phyloP scores from a whole-genome alignment of 2,329 filamentous ascomycete genomes.

The Akanthomyces uredinophilus region DNA sequence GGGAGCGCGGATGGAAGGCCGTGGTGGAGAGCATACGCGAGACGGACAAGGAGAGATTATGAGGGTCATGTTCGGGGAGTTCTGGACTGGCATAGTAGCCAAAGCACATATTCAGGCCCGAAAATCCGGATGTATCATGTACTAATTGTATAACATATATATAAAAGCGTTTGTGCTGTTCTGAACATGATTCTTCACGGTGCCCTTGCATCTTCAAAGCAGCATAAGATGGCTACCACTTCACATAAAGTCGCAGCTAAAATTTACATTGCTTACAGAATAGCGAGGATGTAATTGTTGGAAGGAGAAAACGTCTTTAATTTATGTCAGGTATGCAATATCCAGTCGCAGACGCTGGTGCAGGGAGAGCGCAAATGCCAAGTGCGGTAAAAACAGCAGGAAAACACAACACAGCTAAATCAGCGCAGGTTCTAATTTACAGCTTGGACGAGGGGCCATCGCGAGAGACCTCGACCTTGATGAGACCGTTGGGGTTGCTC shows the following conservation, averaged over 20 bases:
- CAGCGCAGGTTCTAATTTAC: neutral
- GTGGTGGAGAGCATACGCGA: slow-evolving; percentile 46
- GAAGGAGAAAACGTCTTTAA: neutral
- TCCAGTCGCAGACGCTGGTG: neutral
- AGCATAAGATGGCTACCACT: neutral
- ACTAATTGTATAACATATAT: slow-evolving; percentile 4
- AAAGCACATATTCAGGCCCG: neutral
- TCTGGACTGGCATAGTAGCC: neutral
- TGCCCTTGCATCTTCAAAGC: too few species aligned
- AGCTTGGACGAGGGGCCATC: slow-evolving; percentile 8
- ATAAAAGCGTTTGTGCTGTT: neutral
- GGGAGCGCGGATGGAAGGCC: slow-evolving; percentile 48
- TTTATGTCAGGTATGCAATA: neutral
- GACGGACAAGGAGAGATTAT: slow-evolving; percentile 47
- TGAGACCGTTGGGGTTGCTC: slow-evolving; percentile 87
- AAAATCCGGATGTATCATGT: neutral
- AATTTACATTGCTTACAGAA: neutral
- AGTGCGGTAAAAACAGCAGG: neutral
- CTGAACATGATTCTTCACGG: neutral
- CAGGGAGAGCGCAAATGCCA: neutral
- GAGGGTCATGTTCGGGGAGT: slow-evolving; percentile 18
- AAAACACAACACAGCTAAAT: neutral
- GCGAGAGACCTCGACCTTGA: slow-evolving; percentile 82
- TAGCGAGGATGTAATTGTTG: neutral
- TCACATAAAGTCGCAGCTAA: neutral